Base-by-base conservation (phyloP, 495 filamentous ascomycete genomes). In the Mytilinidion resinicola region DNA sequence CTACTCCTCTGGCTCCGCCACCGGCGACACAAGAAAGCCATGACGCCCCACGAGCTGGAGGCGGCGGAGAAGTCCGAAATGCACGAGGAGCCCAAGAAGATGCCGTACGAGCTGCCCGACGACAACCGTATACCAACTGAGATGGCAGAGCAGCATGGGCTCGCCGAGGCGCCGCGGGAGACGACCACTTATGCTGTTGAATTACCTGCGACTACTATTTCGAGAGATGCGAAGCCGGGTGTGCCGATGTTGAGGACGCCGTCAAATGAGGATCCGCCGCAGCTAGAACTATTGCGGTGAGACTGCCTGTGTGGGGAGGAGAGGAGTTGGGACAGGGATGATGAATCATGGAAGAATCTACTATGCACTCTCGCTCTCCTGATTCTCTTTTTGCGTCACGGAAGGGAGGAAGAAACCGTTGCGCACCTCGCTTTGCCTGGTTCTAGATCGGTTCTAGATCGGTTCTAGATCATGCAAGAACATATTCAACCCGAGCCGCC, bases 1-100 rank as follows among this genome's bases (percentile, higher is more conserved):
- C 43, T 79, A 14, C 44, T 79, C 30, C 78, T 72, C 49, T 54
- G 76, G 41, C 75, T 73, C 51, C 76, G 78, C 2, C 69, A 74
- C 8, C 67, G 61, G 25, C 62, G 62, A 33, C 58, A 55, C 35
- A 44, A 20, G 10, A 49, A 49, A 30, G 20, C 15, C 1, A 49
- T 49, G 46, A 25, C 9, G 14, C 46, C 46, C 21, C 46, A 25
- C 12, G 46, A 49, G 21, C 46, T 49, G 14, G 46, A 49, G 7
- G 21, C 19, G 7, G 21, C 46, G 6, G 46, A 49, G 33, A 49
- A 49, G 20, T 10, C 46, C 8, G 46, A 49, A n/a, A 14, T 46
- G 8, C 42, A 46, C 15, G 7, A 49, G 17, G 21, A 25, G 2
- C 4, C 21, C 12, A 19, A 20, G 9, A 49, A 49, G 9, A 7